Base-by-base conservation (phyloP, 2,329 filamentous ascomycete species). In the Colletotrichum magnum region DNA sequence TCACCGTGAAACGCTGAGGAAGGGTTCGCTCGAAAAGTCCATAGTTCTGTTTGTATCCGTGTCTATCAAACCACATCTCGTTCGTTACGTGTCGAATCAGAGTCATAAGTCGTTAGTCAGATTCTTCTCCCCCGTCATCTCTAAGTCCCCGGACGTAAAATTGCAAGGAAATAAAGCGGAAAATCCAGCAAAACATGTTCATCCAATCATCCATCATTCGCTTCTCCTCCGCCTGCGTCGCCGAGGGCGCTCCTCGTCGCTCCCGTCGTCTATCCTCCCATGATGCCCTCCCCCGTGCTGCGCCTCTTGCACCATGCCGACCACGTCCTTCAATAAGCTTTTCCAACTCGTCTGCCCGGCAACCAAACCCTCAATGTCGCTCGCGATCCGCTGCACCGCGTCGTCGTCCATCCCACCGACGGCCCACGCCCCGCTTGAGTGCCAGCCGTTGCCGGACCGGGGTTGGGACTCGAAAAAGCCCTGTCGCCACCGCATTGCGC, bases 351-450 rank as follows among this genome's bases (percentile, higher is more conserved):
- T 65, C 54, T 72, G 76, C 0, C 79, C 79, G 36, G 76, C 77
- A 13, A 80, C 71, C 48, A 75, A 75, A 21, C 73, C 73, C 47
- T 81, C 79, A 28, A 84, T 58, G 74, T 78, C 16, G 80, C 76
- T 16, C 72, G 81, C 77, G 9, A 82, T 75, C 24, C 74, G 74
- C 39, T 86, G 82, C 4, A 86, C 80, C 28, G 77, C 75, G 58
- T 81, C 80, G 1, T 73, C 72, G 26, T 87, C 83, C 0, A 83
- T 84, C 6, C 84, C 83, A 2, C 76, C 79, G 0, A 86, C 77
- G 26, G 81, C 80, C 85, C 85, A 87, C 15, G 79, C 77, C 0
- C 85, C 84, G 0, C 73, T 76, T 16, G 84, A 74, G 13, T 82
- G 74, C 75, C 76, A 79, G 7, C 79, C 81, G 2, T 77, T 79